Base-by-base conservation (phyloP, 805 yeast species). In the Candida chilensis region DNA sequence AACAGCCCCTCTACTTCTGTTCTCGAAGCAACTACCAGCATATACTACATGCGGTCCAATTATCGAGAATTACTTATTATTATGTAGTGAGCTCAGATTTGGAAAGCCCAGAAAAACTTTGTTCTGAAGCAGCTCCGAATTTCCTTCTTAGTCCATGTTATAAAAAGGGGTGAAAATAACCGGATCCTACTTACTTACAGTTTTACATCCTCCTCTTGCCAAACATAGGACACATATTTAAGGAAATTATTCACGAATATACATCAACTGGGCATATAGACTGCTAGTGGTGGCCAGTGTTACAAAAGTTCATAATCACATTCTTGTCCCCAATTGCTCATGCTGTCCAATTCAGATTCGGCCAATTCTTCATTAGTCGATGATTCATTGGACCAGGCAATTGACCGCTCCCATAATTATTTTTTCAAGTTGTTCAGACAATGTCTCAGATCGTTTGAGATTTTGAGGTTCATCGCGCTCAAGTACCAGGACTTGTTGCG, bases 161-260 rank as follows among this genome's bases (percentile, higher is more conserved):
- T 22, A 22, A 22, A 22, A 22, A 22, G 25, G 25, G 25, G 25
- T 22, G 25, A 22, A 11, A 22, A 22, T 22, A 22, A 22, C 25
- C 25, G 25, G 25, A 22, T 22, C 25, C 12, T 11, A n/a, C 12
- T 11, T 22, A 22, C 12, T 7, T 22, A 8, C 25, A 8, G n/a
- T n/a, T n/a, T n/a, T n/a, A n/a, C n/a, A n/a, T n/a, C n/a, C n/a
- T n/a, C n/a, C n/a, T n/a, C n/a, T n/a, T n/a, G n/a, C n/a, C n/a
- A n/a, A n/a, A n/a, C n/a, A n/a, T n/a, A n/a, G n/a, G n/a, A n/a
- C n/a, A n/a, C n/a, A n/a, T n/a, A n/a, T n/a, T n/a, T n/a, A n/a
- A n/a, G n/a, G n/a, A n/a, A n/a, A n/a, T n/a, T n/a, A n/a, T n/a
- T n/a, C n/a, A n/a, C n/a, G n/a, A n/a, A n/a, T n/a, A n/a, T n/a